phyloP scores from a whole-genome alignment of 108 stramenopile genomes.

The Cyclostephanos tholiformis region DNA sequence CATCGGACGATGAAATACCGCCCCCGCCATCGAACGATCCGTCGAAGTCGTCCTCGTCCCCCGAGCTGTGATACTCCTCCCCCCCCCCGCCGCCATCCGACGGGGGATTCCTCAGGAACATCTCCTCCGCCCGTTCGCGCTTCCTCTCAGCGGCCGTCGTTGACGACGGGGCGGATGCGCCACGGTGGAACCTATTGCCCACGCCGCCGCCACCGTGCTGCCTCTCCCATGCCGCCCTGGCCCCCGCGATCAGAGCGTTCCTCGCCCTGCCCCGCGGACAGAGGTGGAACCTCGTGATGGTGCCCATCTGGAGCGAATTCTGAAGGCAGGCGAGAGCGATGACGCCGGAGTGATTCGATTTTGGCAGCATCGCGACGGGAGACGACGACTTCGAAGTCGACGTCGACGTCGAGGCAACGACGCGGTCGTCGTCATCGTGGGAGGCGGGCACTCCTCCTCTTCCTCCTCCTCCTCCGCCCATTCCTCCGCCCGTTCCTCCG shows the following conservation, averaged over 20 bases:
- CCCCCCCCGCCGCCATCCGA: background rate
- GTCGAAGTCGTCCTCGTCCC: conserved; percentile 50
- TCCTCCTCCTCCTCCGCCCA: background rate
- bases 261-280: conserved; percentile 79
- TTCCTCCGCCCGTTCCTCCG: background rate
- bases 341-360: conserved; percentile 62
- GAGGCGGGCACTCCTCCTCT: background rate
- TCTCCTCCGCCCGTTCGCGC: conserved; percentile 35
- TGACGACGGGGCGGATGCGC: background rate
- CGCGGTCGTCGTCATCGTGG: background rate
- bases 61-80: conserved; percentile 44
- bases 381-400: conserved; percentile 8
- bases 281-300: conserved; percentile 67
- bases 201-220: background rate
- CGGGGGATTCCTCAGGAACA: conserved; percentile 29
- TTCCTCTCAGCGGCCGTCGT: conserved; percentile 2
- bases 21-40: background rate
- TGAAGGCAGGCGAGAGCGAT: conserved; percentile 66
- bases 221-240: conserved; percentile 12
- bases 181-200: too few species aligned
- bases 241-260: conserved; percentile 15
- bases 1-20: background rate
- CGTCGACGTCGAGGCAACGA: background rate
- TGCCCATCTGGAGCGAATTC: conserved; percentile 75
- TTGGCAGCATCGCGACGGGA: conserved; percentile 12